Base-by-base conservation (phyloP, 208 protist genomes). In the Leishmania braziliensis region DNA sequence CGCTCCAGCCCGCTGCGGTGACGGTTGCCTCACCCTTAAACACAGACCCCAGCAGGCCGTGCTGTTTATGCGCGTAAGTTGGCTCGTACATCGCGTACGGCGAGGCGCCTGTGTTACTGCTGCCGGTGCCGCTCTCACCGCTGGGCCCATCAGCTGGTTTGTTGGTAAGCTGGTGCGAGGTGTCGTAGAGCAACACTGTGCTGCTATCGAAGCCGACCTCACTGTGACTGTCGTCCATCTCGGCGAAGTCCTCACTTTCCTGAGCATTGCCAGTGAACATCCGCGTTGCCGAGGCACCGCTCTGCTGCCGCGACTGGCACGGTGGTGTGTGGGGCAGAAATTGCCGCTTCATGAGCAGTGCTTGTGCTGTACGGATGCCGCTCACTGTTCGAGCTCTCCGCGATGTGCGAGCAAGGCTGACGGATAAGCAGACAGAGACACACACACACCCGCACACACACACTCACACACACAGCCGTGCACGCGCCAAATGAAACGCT, bases 121-220 rank as follows among this genome's bases (percentile, higher is more conserved):
- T 33, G 50, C 23, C 26, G 71, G 5, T 62, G 71, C n/a, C 5
- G 60, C 60, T 65, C 29, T n/a, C 48, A 43, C 72, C 53, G 36
- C 2, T 46, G 23, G 51, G 51, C 12, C n/a, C 29, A 29, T 77
- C 72, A 50, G 18, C 33, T 26, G n/a, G 16, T 23, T 51, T 75
- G 53, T 20, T 33, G 54, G 12, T 12, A 6, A 63, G 10, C 8
- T 73, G 69, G 26, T 73, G 69, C 36, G 74, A 54, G 56, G 6
- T n/a, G 68, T 54, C 56, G 72, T 33, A 82, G 18, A 74, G 43
- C 71, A 82, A 36, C 51, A 85, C 65, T 3, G 77, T 85, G 33
- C 14, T 70, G 36, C 62, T 73, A 43, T 85, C 82, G 50, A 85
- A 85, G 77, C 82, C 82, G 9, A 85, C 82, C 18, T 69, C 81